Base-by-base conservation (phyloP, 768 basidiomycete species). In the Trametes gibbosa region DNA sequence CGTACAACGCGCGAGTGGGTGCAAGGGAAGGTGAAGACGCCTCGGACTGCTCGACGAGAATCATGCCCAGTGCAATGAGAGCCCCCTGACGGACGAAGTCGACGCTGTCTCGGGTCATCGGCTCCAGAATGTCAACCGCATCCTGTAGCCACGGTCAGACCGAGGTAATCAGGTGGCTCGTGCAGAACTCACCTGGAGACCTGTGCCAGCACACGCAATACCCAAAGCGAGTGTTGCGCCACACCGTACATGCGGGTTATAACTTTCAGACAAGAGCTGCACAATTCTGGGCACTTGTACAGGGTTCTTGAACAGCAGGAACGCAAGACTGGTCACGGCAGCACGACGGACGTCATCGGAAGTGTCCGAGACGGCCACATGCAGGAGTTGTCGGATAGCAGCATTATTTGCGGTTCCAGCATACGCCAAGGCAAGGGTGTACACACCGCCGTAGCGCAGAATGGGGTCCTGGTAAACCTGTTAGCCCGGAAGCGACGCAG, bases 41-140 rank as follows among this genome's bases (percentile, higher is more conserved):
- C 69, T 98, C 95, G 41, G 93, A 94, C 67, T 98, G 96, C 68
- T 98, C 91, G 39, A 98, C 91, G 35, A 98, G 86, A 66, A 99
- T 85, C 93, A 98, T 96, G 25, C 96, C 92, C 49, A 98, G 82
- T 16, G 96, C 89, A 63, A 97, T 86, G 72, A 95, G 92, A 2
- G 97, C 97, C 13, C 96, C 96, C 74, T 99, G 97, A 16, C 96
- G 90, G 56, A 99, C 97, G 70, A 98, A 99, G 74, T 99, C 97
- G 45, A 98, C 92, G 23, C 95, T 87, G 65, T 99, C 97, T 69
- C 93, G 97, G 19, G 95, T 97, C 90, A 99, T 93, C 5, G 97
- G 97, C 72, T 98, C 94, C 62, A 99, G 76, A 63, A 99, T 92
- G 64, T 95, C 94, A 59, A 98, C 84, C 21, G 97, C 97, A 75